Base-by-base conservation (phyloP, 106 monocot genomes). In the Allium sativum region DNA sequence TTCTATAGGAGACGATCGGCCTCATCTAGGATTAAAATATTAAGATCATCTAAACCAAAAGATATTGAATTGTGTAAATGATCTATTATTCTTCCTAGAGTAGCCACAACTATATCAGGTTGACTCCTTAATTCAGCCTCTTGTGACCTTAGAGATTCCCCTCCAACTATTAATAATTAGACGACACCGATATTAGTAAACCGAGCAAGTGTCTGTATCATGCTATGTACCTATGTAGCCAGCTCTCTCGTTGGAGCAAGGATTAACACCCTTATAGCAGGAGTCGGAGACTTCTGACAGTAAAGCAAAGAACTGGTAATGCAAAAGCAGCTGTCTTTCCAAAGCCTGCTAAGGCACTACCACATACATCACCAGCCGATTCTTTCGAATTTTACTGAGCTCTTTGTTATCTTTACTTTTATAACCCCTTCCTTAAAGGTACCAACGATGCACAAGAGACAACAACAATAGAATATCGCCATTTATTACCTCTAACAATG, bases 281-380 rank as follows among this genome's bases (percentile, higher is more conserved):
- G 77, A n/a, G n/a, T n/a, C 18, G 84, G 40, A 53, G 79, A 79
- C 67, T 91, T 96, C 21, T 90, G 96, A 31, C 96, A 91, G 56
- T 79, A 91, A 61, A 96, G 87, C 19, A 96, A 77, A 96, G 55
- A 44, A 91, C 82, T 67, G 96, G 96, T 48, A 96, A 84, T 16
- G 87, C 52, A 60, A 96, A 96, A 17, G 96, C 96, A 75, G 95
- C 95, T 60, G 95, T 95, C 96, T 96, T 96, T 71, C 96, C 96
- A 22, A 91, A 96, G 64, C 96, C 96, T 45, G 96, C 91, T 66
- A 91, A 72, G 31, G 96, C 96, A 69, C 96, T 96, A 73, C 91
- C 96, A 76, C 91, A 96, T 53, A 96, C 82, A 70, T 96, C 96
- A 68, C 66, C 1, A 73, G 66, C 40, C 74, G 65, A 9, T 74